Evolutionary conservation across 768 basidiomycete genomes (phyloP), one percentile per base, ranked within the genome.

Genomic region (Tricholoma bakamatsutake): DNA sequence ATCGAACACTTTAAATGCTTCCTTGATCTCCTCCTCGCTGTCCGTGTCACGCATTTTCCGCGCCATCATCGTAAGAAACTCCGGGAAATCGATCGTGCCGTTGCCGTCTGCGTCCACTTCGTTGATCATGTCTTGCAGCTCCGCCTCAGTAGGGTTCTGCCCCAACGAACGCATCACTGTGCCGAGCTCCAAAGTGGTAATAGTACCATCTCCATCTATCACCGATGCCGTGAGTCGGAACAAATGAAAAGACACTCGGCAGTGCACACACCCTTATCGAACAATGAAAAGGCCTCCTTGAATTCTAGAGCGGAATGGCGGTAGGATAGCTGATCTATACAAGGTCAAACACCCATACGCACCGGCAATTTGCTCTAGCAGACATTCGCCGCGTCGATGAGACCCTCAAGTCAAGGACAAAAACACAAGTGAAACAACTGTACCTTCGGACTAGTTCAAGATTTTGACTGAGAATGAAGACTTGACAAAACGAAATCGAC

Each of bases 201-300:
- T 94, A 55, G 90, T 93, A 70, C 92, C 92, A 78, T 95, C 93
- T 62, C 89, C 90, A 64, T 94, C 92, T 93, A 66, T 4, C 18
- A n/a, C 33, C 46, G 49, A 56, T 50, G 47, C 27, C 40, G 52
- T 55, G 50, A 54, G 40, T 53, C 54, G 12, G 31, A 37, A 24
- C 21, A 51, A 34, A 24, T 51, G 13, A 12, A 48, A 56, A 56
- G 56, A 60, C 48, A 53, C 45, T 50, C 43, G 24, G 48, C 37
- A 45, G 24, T 27, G 72, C 79, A 56, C 79, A 56, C 57, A 93
- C 93, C 90, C 72, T 93, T 95, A 78, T 97, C 93, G 72, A 98
- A 98, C 18, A 98, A 82, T 57, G 94, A 93, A 77, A 98, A 98
- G 50, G 95, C 95, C 79, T 98, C 96, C 81, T 96, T 98, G 84